Conservation (phyloP, 2,329 filamentous ascomycete genomes). For the Talaromyces atroroseus region DNA sequence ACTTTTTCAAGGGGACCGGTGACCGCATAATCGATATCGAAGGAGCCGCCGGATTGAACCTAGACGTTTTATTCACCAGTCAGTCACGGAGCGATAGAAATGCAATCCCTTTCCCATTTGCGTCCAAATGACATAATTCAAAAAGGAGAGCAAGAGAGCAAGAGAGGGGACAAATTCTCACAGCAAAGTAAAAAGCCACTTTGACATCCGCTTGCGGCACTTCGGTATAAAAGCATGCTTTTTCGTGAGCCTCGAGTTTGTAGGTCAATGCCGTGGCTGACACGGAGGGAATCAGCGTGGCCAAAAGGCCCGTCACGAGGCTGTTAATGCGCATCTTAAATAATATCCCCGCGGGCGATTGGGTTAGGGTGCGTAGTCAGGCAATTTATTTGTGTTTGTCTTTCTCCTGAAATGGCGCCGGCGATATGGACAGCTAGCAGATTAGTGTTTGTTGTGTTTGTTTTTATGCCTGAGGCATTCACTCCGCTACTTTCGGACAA, state of each 20-base stretch:
- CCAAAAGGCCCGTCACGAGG: constrained; percentile 63
- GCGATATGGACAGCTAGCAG: constrained; percentile 13
- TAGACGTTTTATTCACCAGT: constrained; percentile 30
- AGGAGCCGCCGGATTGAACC: constrained; percentile 97
- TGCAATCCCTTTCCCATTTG: neutral
- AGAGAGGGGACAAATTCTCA: constrained; percentile 44
- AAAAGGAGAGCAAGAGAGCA: neutral
- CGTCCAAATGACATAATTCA: neutral
- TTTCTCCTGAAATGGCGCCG: constrained; percentile 12
- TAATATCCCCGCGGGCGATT: neutral
- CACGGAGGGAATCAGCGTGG: constrained; percentile 63
- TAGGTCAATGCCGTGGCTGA: constrained; percentile 92
- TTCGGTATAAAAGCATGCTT: constrained; percentile 87
- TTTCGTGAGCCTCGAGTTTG: constrained; percentile 83
- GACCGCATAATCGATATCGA: constrained; percentile 92
- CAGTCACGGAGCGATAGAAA: neutral
- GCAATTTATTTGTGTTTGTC: constrained; percentile 6
- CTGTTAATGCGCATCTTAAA: constrained; percentile 59
- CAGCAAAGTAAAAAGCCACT: constrained; percentile 97
- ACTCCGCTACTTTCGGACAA: neutral
- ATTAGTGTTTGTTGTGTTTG: constrained; percentile 14
- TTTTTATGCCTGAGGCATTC: constrained; percentile 1
- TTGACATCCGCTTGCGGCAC: constrained; percentile 76
- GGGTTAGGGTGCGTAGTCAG: neutral
- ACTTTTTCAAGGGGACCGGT: constrained; percentile 73